Base-by-base conservation (phyloP, 2,329 filamentous ascomycete genomes). In the Lecanosticta acicola region DNA sequence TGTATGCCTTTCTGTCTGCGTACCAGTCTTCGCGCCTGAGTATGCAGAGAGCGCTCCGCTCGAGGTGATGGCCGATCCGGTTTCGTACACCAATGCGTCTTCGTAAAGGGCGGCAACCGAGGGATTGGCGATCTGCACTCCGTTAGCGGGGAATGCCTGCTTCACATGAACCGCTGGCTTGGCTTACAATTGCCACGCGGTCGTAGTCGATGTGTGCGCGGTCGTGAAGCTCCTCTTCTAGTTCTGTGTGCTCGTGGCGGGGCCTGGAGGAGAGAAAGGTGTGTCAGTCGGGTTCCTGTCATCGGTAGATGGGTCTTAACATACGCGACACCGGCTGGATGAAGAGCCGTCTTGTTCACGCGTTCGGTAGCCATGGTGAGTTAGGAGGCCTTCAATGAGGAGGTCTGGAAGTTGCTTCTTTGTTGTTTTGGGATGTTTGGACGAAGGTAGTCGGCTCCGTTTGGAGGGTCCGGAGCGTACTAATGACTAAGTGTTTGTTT, bases 121-220 rank as follows among this genome's bases (percentile, higher is more conserved):
- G 54, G 91, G 90, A 74, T 98, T 97, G 73, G 88, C 87, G 61
- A 83, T 77, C 79, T 82, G 60, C 34, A 24, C 13, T n/a, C 21
- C n/a, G 35, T 34, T 36, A 32, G 50, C 50, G 37, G 24, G 24
- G 24, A 29, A 29, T 29, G 24, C 24, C 5, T 29, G 24, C 24
- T 11, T 5, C 24, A 29, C 11, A 11, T 29, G 24, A 29, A 29
- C 24, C 7, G 11, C 11, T 5, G 24, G 24, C 24, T 29, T 29
- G 24, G 29, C 87, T 70, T 79, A 94, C 90, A 77, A 98, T 98
- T 55, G 93, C 87, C 65, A 98, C 93, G 66, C 89, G 86, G 73
- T 97, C 87, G 70, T 97, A 98, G 79, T 98, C 93, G 66, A 98
- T 98, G 79, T 98, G 91, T 59, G 93, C 93, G 66, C 85, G 89